A percentile compares a stretch with the other conserved stretches of the same genome.
These are phyloP conservation scores for Neostapfia colusana DNA, from an alignment of 176 grass and related monocot species.

Conservation along the genomic window DNA sequence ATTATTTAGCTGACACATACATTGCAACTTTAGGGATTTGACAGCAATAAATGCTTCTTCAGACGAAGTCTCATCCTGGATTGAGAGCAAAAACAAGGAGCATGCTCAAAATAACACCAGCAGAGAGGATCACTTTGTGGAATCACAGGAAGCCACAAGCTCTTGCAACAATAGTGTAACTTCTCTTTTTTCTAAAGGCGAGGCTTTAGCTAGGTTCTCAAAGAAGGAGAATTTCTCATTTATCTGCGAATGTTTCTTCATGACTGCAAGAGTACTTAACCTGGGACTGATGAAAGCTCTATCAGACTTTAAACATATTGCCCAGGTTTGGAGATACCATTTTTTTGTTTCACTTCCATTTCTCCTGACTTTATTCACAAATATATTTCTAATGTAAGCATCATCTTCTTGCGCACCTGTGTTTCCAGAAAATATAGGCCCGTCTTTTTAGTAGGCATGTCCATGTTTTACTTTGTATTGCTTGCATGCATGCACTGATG, in stretches of 20 bases:
- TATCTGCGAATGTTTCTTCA: constrained; percentile 98
- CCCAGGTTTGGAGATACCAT: constrained; percentile 61
- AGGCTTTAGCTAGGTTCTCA: constrained; percentile 37
- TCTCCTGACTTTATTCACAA: constrained; percentile 15
- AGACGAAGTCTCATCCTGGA: constrained; percentile 82
- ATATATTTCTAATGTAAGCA: neutral
- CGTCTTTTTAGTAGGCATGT: neutral
- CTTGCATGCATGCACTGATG: neutral
- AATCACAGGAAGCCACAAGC: constrained; percentile 69
- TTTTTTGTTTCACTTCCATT: constrained; percentile 20
- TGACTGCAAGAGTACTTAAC: constrained; percentile 91
- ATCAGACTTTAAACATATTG: constrained; percentile 83
- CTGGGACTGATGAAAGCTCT: constrained; percentile 91
- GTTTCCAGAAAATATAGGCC: neutral
- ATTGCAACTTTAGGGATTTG: constrained; percentile 63
- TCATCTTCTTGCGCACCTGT: neutral
- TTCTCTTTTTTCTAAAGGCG: constrained; percentile 42
- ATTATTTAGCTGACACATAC: constrained; percentile 36
- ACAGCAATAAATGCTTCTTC: constrained; percentile 91
- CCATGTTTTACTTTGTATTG: neutral
- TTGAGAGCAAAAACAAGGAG: constrained; percentile 55
- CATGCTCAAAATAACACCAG: constrained; percentile 53
- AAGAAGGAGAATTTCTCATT: constrained; percentile 94
- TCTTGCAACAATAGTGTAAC: constrained; percentile 48
- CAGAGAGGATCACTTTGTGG: constrained; percentile 43